These are phyloP conservation scores for Hydrangea macrophylla DNA, from an alignment of 148 eudicot genomes.

Conservation along the genomic window DNA sequence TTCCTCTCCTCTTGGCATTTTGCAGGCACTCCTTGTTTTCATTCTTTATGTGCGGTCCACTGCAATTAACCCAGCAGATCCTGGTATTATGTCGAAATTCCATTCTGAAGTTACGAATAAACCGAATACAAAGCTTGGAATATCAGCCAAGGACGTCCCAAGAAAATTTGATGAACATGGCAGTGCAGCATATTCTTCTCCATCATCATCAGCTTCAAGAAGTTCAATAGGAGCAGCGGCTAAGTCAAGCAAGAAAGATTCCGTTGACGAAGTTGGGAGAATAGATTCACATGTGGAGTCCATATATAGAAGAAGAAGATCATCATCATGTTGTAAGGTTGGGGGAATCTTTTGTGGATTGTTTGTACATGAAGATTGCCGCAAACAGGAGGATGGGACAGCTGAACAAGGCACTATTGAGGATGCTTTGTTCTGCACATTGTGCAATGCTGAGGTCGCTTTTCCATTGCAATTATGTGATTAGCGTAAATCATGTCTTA, in stretches of 20 bases:
- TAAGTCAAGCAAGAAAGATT: constrained; percentile 66
- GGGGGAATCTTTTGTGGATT: constrained; percentile 62
- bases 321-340: constrained; percentile 37
- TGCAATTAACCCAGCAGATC: constrained; percentile 95
- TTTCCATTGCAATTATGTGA: not conserved
- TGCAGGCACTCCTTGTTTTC: constrained; percentile 81
- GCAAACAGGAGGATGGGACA: constrained; percentile 45
- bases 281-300: constrained; percentile 26
- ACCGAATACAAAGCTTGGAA: constrained; percentile 30
- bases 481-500: not conserved
- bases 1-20: constrained; percentile 13
- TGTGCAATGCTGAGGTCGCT: constrained; percentile 89
- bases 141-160: constrained; percentile 34
- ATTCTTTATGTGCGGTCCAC: constrained; percentile 83
- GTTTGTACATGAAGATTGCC: constrained; percentile 84
- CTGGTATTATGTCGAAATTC: constrained; percentile 82
- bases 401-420: constrained; percentile 65
- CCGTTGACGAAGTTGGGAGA: constrained; percentile 43
- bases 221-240: constrained; percentile 64
- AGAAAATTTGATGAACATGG: constrained; percentile 48
- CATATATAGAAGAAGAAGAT: constrained; percentile 19
- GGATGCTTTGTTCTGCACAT: constrained; percentile 90
- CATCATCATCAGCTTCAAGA: constrained; percentile 63
- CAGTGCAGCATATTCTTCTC: constrained; percentile 57
- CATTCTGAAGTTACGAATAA: constrained; percentile 27